These are phyloP conservation scores for Elaeis oleifera DNA, from an alignment of 202 grass and related monocot species.

Conservation along the genomic window DNA sequence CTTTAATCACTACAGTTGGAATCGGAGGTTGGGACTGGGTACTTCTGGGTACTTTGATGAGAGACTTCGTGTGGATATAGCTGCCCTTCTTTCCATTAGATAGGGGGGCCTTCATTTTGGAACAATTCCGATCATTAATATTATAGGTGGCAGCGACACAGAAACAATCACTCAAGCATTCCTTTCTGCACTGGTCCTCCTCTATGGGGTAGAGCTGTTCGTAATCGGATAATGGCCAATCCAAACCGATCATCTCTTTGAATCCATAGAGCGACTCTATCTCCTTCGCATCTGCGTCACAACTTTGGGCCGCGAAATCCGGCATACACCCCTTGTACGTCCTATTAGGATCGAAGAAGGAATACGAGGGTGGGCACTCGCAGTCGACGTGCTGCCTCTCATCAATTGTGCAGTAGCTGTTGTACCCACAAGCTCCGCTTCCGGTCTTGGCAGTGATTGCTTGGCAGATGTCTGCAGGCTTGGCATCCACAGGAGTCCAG, in stretches of 20 bases:
- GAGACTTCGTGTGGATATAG: too few species aligned
- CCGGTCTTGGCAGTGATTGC: neutral
- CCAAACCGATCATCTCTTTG: neutral
- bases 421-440: conserved; percentile 61
- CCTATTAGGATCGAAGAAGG: conserved; percentile 33
- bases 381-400: conserved; percentile 20
- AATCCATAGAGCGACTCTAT: conserved; percentile 21
- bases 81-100: too few species aligned
- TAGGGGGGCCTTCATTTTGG: too few species aligned
- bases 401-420: conserved; percentile 36
- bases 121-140: conserved; percentile 10
- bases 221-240: conserved; percentile 37
- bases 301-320: conserved; percentile 47
- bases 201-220: conserved; percentile 26
- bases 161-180: conserved; percentile 50
- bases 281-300: conserved; percentile 25
- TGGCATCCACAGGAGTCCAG: conserved; percentile 1
- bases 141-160: conserved; percentile 30
- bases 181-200: conserved; percentile 3
- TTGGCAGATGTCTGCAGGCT: conserved; percentile 15
- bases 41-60: too few species aligned
- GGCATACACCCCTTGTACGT: conserved; percentile 48
- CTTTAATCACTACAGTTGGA: too few species aligned
- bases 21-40: too few species aligned
- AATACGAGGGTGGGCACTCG: conserved; percentile 23